Base-by-base conservation (phyloP, 2,329 filamentous ascomycete genomes). In the Thyridium curvatum region DNA sequence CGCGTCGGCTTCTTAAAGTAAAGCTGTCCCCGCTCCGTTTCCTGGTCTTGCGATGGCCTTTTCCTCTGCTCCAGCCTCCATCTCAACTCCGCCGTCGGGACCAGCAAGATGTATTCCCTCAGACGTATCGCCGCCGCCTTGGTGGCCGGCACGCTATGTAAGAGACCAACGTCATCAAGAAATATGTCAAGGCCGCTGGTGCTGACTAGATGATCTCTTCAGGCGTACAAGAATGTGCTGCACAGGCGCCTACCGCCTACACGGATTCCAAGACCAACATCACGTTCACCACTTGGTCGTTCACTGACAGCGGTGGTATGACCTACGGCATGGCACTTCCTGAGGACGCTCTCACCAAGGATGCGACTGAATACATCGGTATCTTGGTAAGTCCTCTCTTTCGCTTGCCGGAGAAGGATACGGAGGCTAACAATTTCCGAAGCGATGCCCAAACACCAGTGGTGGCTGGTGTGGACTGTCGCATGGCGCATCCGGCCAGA, bases 401-500 rank as follows among this genome's bases (percentile, higher is more conserved):
- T 32, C 16, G 14, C 9, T 14, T 14, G 9, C 30, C n/a, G 40
- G 39, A 32, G 41, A 38, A 18, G 8, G 40, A 13, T 17, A 29
- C 34, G 4, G 8, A 38, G 18, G 13, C 26, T 29, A 8, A 7
- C 14, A n/a, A 29, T 46, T 49, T 45, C 41, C 35, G 37, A 44
- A 73, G 71, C 52, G 66, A 61, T 67, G 69, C 52, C 49, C 64
- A 40, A 66, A 66, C 10, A 62, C 62, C 30, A 61, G 63, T 34
- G 60, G 63, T 17, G 78, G 77, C 13, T 82, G 73, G 72, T 72
- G 75, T 49, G 76, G 76, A 46, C 50, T 82, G 15, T 70, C 72
- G 1, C 64, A 81, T 38, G 71, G 68, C 30, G 30, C 35, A 12
- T 42, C 34, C 9, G 69, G 71, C 4, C 61, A 64, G 35, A 83